phyloP scores from a whole-genome alignment of 805 yeast genomes.

The Kuraishia piskuri region DNA sequence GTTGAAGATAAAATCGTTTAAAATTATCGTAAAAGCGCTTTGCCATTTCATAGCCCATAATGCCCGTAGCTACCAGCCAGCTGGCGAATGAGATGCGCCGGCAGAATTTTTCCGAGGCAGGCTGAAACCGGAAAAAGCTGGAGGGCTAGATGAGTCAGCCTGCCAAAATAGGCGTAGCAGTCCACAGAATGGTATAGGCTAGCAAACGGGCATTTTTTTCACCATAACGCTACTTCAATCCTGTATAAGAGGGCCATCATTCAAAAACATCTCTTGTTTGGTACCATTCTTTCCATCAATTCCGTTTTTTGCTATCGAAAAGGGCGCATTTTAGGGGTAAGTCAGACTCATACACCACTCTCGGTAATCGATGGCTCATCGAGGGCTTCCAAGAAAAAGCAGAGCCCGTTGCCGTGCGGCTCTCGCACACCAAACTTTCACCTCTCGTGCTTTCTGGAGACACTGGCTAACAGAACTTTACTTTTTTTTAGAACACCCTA shows the following conservation, averaged over 20 bases:
- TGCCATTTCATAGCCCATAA: neutral
- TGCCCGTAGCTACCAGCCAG: neutral
- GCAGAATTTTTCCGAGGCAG: neutral
- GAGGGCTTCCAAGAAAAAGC: neutral
- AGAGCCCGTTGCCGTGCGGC: neutral
- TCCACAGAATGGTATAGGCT: neutral
- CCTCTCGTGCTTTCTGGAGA: neutral
- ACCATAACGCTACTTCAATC: neutral
- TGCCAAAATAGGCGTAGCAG: neutral
- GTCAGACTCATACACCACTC: neutral
- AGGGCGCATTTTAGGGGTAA: neutral
- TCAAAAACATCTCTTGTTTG: too few species aligned
- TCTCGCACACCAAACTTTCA: neutral
- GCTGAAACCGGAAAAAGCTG: neutral
- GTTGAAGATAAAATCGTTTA: neutral
- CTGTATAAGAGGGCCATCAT: neutral
- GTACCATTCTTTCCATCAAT: neutral
- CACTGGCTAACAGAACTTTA: neutral
- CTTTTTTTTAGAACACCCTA: neutral
- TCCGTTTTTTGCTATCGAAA: neutral
- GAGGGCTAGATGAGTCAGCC: neutral
- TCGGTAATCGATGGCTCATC: neutral
- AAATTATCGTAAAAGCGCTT: neutral
- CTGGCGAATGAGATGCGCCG: neutral
- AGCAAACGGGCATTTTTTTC: neutral